Evolutionary conservation across 148 eudicot species (phyloP).

Genomic region (Silene uniflora): DNA sequence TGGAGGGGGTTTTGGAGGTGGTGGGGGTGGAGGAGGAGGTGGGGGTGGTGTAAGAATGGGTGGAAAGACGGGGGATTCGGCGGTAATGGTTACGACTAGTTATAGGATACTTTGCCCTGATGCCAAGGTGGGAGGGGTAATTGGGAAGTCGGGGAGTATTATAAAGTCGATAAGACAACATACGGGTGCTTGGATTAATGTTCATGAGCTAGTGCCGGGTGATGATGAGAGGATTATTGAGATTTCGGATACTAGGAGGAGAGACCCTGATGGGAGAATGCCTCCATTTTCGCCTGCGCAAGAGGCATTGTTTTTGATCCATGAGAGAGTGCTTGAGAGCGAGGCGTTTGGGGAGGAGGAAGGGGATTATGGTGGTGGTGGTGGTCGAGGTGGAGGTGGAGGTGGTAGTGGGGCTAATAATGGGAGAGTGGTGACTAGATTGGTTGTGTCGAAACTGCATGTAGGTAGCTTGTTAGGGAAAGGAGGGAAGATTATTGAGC

Average conservation of each 20-base stretch:
- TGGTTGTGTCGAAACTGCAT: slow-evolving; percentile 92
- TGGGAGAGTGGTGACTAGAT: slow-evolving; percentile 72
- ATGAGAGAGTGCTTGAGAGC: slow-evolving; percentile 89
- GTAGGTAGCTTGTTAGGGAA: slow-evolving; percentile 95
- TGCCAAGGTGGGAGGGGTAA: slow-evolving; percentile 72
- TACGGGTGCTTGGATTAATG: slow-evolving; percentile 95
- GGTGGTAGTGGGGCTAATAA: slow-evolving; percentile 23
- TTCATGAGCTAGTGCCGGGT: slow-evolving; percentile 72
- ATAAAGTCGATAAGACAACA: slow-evolving; percentile 88
- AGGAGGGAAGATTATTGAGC: slow-evolving; percentile 98
- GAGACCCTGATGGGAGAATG: slow-evolving; percentile 90
- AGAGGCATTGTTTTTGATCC: slow-evolving; percentile 82
- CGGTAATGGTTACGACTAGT: slow-evolving; percentile 65
- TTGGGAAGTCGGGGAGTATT: slow-evolving; percentile 86
- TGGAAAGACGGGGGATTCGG: slow-evolving; percentile 47
- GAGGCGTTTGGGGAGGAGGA: slow-evolving; percentile 52
- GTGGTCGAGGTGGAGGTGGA: slow-evolving; percentile 30
- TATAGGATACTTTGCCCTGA: slow-evolving; percentile 88
- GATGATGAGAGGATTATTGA: slow-evolving; percentile 95
- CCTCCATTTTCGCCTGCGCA: slow-evolving; percentile 90
- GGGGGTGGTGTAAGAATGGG: slow-evolving; percentile 28
- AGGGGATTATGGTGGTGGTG: slow-evolving; percentile 45
- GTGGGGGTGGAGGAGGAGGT: slow-evolving; percentile 31
- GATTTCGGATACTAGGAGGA: slow-evolving; percentile 81
- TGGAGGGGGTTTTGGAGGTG: slow-evolving; percentile 26